Evolutionary conservation across 345 rosid genomes (phyloP).

Genomic region (Pugionium cornutum): DNA sequence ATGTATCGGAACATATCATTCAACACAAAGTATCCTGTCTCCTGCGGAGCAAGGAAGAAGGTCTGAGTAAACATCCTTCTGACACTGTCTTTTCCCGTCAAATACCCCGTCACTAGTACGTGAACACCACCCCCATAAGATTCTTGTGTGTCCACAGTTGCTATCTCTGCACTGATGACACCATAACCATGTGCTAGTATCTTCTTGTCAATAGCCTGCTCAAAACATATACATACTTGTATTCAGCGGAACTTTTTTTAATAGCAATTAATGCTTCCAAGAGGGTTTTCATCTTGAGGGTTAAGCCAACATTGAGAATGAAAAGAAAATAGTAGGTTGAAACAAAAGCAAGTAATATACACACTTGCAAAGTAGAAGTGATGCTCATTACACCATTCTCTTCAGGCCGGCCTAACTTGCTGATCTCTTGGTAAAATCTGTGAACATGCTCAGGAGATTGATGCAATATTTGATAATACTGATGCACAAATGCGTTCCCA

Average conservation of each 20-base stretch:
- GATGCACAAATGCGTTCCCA: conserved; percentile 93
- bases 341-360: conserved; percentile 6
- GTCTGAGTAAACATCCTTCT: conserved; percentile 72
- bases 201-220: conserved; percentile 84
- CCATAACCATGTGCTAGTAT: conserved; percentile 63
- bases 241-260: too few species aligned
- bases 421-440: conserved; percentile 86
- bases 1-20: conserved; percentile 83
- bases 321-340: conserved; percentile 1
- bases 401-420: conserved; percentile 93
- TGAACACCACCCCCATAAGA: conserved; percentile 67
- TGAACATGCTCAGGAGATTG: conserved; percentile 91
- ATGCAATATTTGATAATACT: conserved; percentile 83
- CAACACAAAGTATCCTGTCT: conserved; percentile 88
- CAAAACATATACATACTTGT: conserved; percentile 11
- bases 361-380: conserved; percentile 85
- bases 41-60: conserved; percentile 94
- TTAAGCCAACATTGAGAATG: background rate
- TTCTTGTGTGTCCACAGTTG: conserved; percentile 77
- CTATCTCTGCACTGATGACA: conserved; percentile 58
- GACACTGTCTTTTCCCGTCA: conserved; percentile 58
- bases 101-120: conserved; percentile 80
- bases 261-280: too few species aligned
- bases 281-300: too few species aligned
- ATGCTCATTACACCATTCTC: conserved; percentile 65